Evolutionary conservation across 129 eudicot genomes (phyloP), one percentile per base, ranked within the genome.

Genomic region (Artemisia argyi): DNA sequence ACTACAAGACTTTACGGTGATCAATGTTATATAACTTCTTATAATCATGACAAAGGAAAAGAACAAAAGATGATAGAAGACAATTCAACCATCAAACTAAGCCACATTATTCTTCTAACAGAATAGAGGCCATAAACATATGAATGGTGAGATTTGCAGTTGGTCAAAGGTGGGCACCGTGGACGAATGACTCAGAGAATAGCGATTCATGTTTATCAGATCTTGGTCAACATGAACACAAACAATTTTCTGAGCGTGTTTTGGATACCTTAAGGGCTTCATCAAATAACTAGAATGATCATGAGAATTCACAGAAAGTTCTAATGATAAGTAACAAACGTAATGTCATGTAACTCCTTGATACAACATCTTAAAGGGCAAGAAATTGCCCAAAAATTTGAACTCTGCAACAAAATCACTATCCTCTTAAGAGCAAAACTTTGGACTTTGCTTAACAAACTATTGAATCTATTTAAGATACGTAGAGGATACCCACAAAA

Each of bases 401-500:
- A 71, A 67, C 73, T 78, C 77, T 69, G 48, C 67, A 69, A 77
- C 81, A 77, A 15, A 61, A 51, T 49, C 22, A 20, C 22, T 44
- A 65, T 58, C 66, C 63, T 71, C 82, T 74, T 32, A 69, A 64
- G 67, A 78, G 58, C 68, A 78, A 78, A 78, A 78, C 56, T 71
- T 78, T 71, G 68, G 47, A 71, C 50, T 64, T 71, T 46, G 30
- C 19, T 44, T 68, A 66, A 66, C 76, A 56, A 66, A 66, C 44
- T 30, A 54, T 39, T 54, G 67, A 10, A 54, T 85, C 80, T 85
- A 89, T 78, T 61, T 86, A 73, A 94, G 98, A 73, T 94, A 94
- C 26, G 99, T 94, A 79, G 99, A 90, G 61, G 99, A 83, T 73
- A 90, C 85, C 99, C 99, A 94, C 20, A 94, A 85, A 74, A 94